Evolutionary conservation across 257 asterid species (phyloP).

Genomic region (Solanum arcanum): DNA sequence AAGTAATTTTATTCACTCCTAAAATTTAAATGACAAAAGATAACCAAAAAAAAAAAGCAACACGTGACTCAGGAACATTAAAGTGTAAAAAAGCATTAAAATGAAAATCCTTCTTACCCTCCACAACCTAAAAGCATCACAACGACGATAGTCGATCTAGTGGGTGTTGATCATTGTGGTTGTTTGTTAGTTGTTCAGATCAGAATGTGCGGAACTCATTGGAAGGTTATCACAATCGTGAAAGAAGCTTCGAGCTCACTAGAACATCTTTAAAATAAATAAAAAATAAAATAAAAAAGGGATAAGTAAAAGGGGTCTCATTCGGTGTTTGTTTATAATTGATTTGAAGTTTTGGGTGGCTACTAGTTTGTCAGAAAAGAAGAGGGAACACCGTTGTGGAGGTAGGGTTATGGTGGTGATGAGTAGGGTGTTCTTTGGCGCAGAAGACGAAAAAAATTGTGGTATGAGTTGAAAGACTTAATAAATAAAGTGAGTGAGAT

Average conservation of each 20-base stretch:
- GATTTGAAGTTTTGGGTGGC: not conserved
- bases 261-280: too few relatives aligned
- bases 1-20: not conserved
- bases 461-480: not conserved
- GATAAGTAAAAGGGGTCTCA: too few relatives aligned
- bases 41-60: too few relatives aligned
- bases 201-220: too few relatives aligned
- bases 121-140: not conserved
- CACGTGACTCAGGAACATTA: not conserved
- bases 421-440: not conserved
- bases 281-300: too few relatives aligned
- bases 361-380: not conserved
- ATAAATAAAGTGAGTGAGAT: not conserved
- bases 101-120: not conserved
- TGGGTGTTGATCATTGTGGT: too few relatives aligned
- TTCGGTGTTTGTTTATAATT: too few relatives aligned
- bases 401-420: not conserved
- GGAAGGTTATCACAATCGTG: too few relatives aligned
- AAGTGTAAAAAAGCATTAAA: too few relatives aligned
- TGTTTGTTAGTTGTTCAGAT: too few relatives aligned
- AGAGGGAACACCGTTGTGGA: not conserved
- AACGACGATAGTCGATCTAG: too few relatives aligned
- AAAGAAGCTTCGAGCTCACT: too few relatives aligned
- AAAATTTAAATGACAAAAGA: not conserved
- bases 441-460: not conserved